Evolutionary conservation across 2,329 filamentous ascomycete genomes (phyloP).

Genomic region (Penicillium olsonii): DNA sequence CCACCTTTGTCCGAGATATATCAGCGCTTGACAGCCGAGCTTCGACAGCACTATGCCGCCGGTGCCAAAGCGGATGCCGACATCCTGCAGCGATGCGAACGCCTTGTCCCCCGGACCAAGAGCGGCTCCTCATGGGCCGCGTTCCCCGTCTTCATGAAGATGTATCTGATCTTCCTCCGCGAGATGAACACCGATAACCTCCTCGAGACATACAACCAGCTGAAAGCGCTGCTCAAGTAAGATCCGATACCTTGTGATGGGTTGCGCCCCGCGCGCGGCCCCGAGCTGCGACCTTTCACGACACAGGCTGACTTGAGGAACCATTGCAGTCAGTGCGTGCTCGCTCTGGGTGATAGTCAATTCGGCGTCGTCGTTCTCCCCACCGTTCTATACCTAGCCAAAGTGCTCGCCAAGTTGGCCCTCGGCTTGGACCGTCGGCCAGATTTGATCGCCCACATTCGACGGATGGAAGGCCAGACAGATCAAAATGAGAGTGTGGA

Average conservation of each 20-base stretch:
- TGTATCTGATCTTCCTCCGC: conserved; percentile 78
- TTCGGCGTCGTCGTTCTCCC: conserved; percentile 81
- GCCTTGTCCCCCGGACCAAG: conserved; percentile 63
- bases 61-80: conserved; percentile 57
- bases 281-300: background rate
- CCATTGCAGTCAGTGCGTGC: conserved; percentile 69
- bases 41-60: conserved; percentile 61
- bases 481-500: conserved; percentile 65
- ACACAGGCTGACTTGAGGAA: conserved; percentile 3
- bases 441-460: conserved; percentile 70
- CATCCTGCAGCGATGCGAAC: conserved; percentile 58
- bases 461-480: conserved; percentile 40
- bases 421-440: conserved; percentile 81
- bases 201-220: conserved; percentile 70
- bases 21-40: conserved; percentile 65
- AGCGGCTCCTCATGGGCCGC: conserved; percentile 72
- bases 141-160: conserved; percentile 75
- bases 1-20: conserved; percentile 69
- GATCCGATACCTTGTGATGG: conserved; percentile 32
- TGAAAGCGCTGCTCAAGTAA: conserved; percentile 75
- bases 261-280: background rate
- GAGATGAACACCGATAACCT: conserved; percentile 77
- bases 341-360: conserved; percentile 75
- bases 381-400: conserved; percentile 78
- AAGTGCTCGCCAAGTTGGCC: conserved; percentile 77